phyloP scores from a whole-genome alignment of 2,329 filamentous ascomycete genomes.

The Fusarium odoratissimum region DNA sequence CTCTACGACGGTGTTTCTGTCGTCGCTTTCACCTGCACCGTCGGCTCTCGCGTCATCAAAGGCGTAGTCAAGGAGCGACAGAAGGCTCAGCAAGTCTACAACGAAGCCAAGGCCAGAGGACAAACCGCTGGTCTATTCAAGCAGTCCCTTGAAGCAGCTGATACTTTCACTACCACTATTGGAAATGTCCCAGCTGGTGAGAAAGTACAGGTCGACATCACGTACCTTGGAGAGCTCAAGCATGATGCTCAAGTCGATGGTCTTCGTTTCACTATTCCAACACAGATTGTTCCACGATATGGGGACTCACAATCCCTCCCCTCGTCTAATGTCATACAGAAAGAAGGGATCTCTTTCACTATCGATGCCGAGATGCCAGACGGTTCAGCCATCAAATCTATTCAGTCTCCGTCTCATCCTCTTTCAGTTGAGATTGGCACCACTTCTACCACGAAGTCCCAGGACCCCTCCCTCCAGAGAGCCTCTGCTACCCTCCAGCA shows the following conservation, averaged over 20 bases:
- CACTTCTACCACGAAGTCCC: conserved; percentile 54
- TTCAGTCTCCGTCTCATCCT: conserved; percentile 76
- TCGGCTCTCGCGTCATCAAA: conserved; percentile 69
- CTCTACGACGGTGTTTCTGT: conserved; percentile 79
- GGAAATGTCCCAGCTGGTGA: conserved; percentile 73
- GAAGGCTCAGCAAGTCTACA: conserved; percentile 69
- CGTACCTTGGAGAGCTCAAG: conserved; percentile 77
- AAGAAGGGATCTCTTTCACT: conserved; percentile 45
- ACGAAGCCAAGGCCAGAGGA: conserved; percentile 67
- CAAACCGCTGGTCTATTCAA: conserved; percentile 74
- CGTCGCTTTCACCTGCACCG: conserved; percentile 72
- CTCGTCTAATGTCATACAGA: not conserved
- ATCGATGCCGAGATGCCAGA: conserved; percentile 60
- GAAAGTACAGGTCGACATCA: conserved; percentile 69
- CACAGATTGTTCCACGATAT: conserved; percentile 74
- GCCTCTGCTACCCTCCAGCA: conserved; percentile 72
- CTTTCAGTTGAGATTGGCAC: conserved; percentile 73
- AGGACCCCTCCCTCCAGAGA: conserved; percentile 64
- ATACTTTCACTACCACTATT: conserved; percentile 75
- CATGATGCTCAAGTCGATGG: conserved; percentile 76
- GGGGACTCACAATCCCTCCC: conserved; percentile 49
- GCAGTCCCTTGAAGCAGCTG: conserved; percentile 67
- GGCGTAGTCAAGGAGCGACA: conserved; percentile 75
- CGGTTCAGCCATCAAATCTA: conserved; percentile 66
- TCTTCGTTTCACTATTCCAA: conserved; percentile 76